These are phyloP conservation scores for Colletotrichum melonis DNA, from an alignment of 2,329 filamentous ascomycete genomes.

Conservation along the genomic window DNA sequence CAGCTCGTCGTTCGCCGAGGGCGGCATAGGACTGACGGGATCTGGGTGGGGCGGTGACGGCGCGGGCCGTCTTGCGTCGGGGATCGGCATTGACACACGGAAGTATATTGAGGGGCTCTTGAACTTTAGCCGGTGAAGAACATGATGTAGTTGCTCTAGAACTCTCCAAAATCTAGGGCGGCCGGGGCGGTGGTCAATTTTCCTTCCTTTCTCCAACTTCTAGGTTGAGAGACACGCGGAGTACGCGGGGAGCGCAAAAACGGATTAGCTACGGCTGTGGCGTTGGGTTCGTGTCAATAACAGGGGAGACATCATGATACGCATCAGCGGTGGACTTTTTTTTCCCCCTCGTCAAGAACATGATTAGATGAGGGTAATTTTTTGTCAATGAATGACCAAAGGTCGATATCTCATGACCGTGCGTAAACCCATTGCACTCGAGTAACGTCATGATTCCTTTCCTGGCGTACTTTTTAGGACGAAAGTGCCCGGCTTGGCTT, in stretches of 20 bases:
- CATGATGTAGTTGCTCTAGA: neutral
- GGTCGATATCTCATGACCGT: neutral
- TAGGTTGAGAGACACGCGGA: neutral
- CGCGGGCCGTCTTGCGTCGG: constrained; percentile 72
- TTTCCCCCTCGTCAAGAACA: neutral
- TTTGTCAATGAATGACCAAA: neutral
- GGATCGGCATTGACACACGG: constrained; percentile 81
- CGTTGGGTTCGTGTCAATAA: neutral
- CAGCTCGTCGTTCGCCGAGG: constrained; percentile 48
- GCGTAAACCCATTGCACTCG: neutral
- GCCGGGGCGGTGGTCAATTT: too few species aligned
- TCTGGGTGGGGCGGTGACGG: constrained; percentile 61
- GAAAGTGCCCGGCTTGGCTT: neutral
- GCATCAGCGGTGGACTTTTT: neutral
- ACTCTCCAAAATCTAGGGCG: too few species aligned
- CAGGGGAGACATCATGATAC: neutral
- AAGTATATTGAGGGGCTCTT: constrained; percentile 80
- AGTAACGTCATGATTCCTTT: neutral
- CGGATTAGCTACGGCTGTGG: neutral
- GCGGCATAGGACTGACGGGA: constrained; percentile 49
- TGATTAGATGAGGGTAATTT: neutral
- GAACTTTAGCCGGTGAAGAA: constrained; percentile 63
- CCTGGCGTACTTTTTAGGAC: neutral
- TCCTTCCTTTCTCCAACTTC: neutral
- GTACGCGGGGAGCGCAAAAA: neutral